phyloP scores from a whole-genome alignment of 1,139 yeast species.

The Debaryomycetaceae sp. region DNA sequence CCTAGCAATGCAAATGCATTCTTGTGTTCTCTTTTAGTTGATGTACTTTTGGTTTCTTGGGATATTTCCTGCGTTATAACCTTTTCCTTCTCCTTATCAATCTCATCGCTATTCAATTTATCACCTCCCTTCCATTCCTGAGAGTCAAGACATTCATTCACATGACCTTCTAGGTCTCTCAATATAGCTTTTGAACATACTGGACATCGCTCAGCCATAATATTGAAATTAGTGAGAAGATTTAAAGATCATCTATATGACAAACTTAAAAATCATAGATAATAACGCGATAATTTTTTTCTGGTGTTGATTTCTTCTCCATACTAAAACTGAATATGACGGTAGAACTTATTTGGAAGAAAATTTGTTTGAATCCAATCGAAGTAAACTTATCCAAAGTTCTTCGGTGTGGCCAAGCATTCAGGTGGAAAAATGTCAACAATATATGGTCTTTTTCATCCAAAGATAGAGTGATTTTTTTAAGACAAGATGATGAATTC shows the following conservation, averaged over 20 bases:
- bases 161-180: conserved; percentile 36
- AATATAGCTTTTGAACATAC: conserved; percentile 29
- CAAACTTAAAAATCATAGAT: neutral
- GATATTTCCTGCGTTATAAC: neutral
- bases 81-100: neutral
- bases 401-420: conserved; percentile 86
- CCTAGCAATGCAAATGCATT: conserved; percentile 31
- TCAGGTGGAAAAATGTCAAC: conserved; percentile 63
- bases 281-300: neutral
- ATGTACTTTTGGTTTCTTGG: neutral
- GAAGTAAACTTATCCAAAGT: conserved; percentile 69
- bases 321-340: conserved; percentile 15
- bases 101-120: neutral
- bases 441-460: conserved; percentile 60
- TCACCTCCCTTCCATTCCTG: conserved; percentile 7
- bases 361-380: conserved; percentile 17
- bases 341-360: conserved; percentile 25
- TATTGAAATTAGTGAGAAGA: neutral
- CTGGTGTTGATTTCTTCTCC: neutral
- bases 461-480: conserved; percentile 45
- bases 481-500: conserved; percentile 43
- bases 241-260: neutral
- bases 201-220: conserved; percentile 26
- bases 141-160: conserved; percentile 33
- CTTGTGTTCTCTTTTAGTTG: conserved; percentile 2